Evolutionary conservation across 2,329 filamentous ascomycete genomes (phyloP).

Genomic region (Claviceps arundinis): DNA sequence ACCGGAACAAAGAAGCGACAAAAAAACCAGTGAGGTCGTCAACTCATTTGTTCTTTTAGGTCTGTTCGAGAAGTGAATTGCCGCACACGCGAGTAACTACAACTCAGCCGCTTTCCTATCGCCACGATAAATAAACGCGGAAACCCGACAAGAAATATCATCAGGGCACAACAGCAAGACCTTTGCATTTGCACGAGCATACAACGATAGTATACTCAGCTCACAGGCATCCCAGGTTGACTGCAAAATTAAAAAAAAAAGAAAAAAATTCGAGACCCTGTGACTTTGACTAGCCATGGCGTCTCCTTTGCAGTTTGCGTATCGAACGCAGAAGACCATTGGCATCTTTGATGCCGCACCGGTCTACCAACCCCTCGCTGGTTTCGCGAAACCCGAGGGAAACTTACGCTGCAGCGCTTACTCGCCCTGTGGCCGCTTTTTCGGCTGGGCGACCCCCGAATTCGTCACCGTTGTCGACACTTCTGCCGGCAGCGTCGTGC

Average conservation of each 20-base stretch:
- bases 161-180: background rate
- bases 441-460: constrained; percentile 85
- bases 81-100: background rate
- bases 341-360: constrained; percentile 86
- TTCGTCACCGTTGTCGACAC: constrained; percentile 78
- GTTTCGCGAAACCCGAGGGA: constrained; percentile 78
- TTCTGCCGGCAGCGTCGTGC: constrained; percentile 58
- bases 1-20: background rate
- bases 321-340: constrained; percentile 93
- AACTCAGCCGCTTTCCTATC: background rate
- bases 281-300: constrained; percentile 93
- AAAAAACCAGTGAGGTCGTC: background rate
- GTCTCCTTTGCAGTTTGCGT: constrained; percentile 86
- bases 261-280: constrained; percentile 31
- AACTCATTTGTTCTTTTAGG: background rate
- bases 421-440: constrained; percentile 90
- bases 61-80: background rate
- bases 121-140: background rate
- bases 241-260: constrained; percentile 8
- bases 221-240: constrained; percentile 9
- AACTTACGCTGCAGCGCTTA: constrained; percentile 92
- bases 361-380: constrained; percentile 70
- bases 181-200: background rate
- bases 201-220: background rate
- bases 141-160: background rate